Evolutionary conservation across 495 filamentous ascomycete species (phyloP), one percentile per base, ranked within the genome.

Genomic region (Aspergillus avenaceus): DNA sequence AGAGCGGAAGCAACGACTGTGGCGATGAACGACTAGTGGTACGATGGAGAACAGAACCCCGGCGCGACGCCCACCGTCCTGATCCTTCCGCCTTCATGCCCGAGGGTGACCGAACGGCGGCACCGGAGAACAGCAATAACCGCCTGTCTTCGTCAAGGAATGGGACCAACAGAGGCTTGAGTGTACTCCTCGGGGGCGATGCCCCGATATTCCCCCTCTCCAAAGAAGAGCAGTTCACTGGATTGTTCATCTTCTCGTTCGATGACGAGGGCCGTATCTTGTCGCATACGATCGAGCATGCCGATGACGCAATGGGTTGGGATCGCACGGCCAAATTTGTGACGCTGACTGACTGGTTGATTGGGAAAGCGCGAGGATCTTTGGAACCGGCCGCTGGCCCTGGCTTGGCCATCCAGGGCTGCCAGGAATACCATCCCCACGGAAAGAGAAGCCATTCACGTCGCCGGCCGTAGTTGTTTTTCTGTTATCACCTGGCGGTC

Each of bases 241-340:
- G 93, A 0, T 55, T 97, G 13, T 98, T 98, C 64, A 82, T 95
- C 41, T 98, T 98, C 68, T 88, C 93, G 45, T 98, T 98, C 67
- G 95, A 98, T 61, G 81, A 85, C 51, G 83, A 95, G 54, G 93
- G 95, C 3, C 74, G 90, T 42, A 83, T 98, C 22, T 55, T 85
- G 41, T 84, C 77, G 45, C 93, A 97, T 70, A 93, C 87, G 0
- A 97, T 98, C 62, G 93, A 98, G 69, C 89, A 96, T 74, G 86
- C 84, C 8, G 85, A 97, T 58, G 78, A 88, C 50, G 84, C 84
- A 41, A 78, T 84, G 40, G 83, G 84, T 38, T 85, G 84, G 77
- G 89, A 86, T 37, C 74, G 72, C 8, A 81, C 77, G 47, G 71
- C 87, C 11, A 84, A 83, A 60, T 87, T 96, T 19, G 87, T 96